Percentiles rank a stretch among this genome's conserved stretches.
phyloP scores from a whole-genome alignment of 176 grass and related monocot species.

The Carex myosuroides region DNA sequence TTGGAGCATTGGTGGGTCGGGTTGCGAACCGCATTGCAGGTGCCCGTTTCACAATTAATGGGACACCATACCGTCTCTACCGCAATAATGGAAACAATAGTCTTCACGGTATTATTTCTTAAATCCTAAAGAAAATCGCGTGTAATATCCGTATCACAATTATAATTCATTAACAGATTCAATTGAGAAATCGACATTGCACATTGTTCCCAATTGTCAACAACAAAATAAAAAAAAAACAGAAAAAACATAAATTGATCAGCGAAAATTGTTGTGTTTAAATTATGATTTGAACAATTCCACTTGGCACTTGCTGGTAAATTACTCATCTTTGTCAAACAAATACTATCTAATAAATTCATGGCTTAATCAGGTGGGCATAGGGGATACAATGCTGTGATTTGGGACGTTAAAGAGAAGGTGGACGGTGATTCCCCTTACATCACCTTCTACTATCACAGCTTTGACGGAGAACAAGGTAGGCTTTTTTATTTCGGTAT shows the following conservation, averaged over 20 bases:
- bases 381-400: constrained; percentile 75
- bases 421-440: constrained; percentile 56
- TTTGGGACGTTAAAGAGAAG: constrained; percentile 62
- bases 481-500: background rate
- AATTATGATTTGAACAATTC: background rate
- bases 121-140: background rate
- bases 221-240: background rate
- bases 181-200: background rate
- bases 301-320: background rate
- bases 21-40: constrained; percentile 84
- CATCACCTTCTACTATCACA: constrained; percentile 83
- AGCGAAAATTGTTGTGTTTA: background rate
- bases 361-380: constrained; percentile 46
- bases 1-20: constrained; percentile 74
- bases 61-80: constrained; percentile 37
- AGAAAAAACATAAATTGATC: background rate
- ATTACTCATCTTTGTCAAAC: background rate
- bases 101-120: constrained; percentile 47
- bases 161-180: background rate
- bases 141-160: background rate
- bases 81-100: constrained; percentile 64
- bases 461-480: constrained; percentile 89
- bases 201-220: background rate
- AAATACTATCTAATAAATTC: background rate
- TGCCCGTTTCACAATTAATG: constrained; percentile 45